Conservation (phyloP, 2,329 filamentous ascomycete genomes). For the Pseudogymnoascus sp. region DNA sequence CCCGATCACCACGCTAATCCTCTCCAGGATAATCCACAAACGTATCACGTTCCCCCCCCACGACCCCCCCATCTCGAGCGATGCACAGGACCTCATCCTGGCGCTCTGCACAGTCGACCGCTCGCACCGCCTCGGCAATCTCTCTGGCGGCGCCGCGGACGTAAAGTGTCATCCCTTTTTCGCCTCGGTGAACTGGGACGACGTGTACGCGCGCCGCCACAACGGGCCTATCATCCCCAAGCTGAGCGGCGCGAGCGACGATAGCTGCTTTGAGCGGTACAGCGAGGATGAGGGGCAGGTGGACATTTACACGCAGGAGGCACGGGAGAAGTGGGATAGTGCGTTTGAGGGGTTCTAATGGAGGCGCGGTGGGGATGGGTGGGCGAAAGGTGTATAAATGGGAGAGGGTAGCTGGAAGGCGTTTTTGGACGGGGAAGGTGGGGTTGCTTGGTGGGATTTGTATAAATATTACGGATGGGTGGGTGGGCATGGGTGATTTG, state of each 20-base stretch:
- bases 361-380: not conserved
- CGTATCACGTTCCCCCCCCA: constrained; percentile 67
- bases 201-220: constrained; percentile 55
- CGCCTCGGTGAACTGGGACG: constrained; percentile 64
- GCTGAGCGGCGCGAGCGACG: constrained; percentile 64
- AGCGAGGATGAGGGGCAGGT: constrained; percentile 58
- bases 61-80: constrained; percentile 55
- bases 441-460: not conserved
- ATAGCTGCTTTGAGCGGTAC: constrained; percentile 76
- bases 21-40: constrained; percentile 65
- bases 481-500: not conserved
- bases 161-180: constrained; percentile 78
- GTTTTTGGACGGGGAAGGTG: not conserved
- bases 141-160: constrained; percentile 62
- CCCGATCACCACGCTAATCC: not conserved
- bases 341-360: constrained; percentile 63
- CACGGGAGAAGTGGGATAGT: constrained; percentile 61
- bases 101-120: constrained; percentile 74
- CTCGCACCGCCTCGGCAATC: constrained; percentile 70
- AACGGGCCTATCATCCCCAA: constrained; percentile 71
- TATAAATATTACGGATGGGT: constrained; percentile 1
- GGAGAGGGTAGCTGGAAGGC: not conserved
- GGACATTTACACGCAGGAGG: constrained; percentile 56
- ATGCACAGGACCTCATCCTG: constrained; percentile 68
- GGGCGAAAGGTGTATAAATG: not conserved